phyloP scores from a whole-genome alignment of 441 rosid species.

The Breynia disticha region DNA sequence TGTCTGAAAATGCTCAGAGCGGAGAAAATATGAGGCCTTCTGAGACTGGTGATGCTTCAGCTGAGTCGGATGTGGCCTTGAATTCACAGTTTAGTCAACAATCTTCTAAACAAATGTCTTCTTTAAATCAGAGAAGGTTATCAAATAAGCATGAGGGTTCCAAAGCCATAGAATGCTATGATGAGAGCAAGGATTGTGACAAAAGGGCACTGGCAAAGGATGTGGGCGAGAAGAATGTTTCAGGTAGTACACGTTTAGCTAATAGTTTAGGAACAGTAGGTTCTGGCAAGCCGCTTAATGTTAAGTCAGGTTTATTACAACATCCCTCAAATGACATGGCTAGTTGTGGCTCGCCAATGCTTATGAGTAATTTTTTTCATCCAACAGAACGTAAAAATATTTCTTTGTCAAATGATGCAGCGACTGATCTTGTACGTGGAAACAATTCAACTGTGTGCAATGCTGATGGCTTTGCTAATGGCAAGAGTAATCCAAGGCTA shows the following conservation, averaged over 20 bases:
- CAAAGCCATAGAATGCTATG: conserved; percentile 46
- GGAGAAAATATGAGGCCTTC: conserved; percentile 39
- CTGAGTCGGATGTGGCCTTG: conserved; percentile 25
- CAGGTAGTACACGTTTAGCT: conserved; percentile 34
- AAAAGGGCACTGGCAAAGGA: conserved; percentile 21
- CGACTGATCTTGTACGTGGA: conserved; percentile 1
- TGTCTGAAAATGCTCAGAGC: conserved; percentile 52
- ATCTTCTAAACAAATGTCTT: conserved; percentile 23
- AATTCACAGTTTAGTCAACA: conserved; percentile 24
- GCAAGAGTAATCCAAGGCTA: conserved; percentile 19
- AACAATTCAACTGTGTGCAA: not conserved
- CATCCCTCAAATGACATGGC: conserved; percentile 27
- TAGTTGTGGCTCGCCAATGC: conserved; percentile 24
- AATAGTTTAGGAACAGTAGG: conserved; percentile 37
- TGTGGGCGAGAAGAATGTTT: conserved; percentile 32
- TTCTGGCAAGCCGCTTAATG: conserved; percentile 26
- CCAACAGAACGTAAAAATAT: conserved; percentile 1
- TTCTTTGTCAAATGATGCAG: conserved; percentile 6
- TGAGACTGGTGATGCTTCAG: conserved; percentile 32
- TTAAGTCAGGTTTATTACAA: conserved; percentile 25
- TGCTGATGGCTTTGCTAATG: not conserved
- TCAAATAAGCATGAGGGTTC: conserved; percentile 28
- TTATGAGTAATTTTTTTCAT: conserved; percentile 15
- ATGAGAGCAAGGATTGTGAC: conserved; percentile 41
- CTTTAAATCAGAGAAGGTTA: conserved; percentile 20